Percentiles rank a stretch among this genome's conserved stretches.
phyloP scores from a whole-genome alignment of 192 early-diverging fungal genomes.

The Phycomyces blakesleeanus region DNA sequence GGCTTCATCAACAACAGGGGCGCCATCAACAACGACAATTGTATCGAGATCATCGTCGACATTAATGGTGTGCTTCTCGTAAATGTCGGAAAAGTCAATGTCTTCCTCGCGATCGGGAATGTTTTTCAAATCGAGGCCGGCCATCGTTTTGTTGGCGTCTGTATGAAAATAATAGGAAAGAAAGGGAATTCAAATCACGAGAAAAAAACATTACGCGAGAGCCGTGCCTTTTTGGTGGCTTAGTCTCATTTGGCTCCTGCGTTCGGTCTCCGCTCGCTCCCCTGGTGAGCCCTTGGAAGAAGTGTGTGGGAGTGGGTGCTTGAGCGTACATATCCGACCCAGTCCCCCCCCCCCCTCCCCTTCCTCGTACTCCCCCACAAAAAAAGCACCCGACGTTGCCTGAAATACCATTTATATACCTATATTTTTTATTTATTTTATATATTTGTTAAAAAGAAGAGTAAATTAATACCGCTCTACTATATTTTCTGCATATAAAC shows the following conservation, averaged over 20 bases:
- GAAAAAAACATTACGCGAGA: slow-evolving; percentile 2
- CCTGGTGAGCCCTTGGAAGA: no score
- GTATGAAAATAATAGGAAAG: background rate
- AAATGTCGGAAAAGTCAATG: slow-evolving; percentile 91
- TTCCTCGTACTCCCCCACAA: no score
- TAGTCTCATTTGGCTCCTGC: background rate
- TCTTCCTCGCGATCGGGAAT: slow-evolving; percentile 69
- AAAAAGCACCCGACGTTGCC: no score
- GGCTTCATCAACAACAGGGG: slow-evolving; percentile 78
- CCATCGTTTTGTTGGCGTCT: slow-evolving; percentile 6
- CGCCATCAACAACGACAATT: slow-evolving; percentile 90
- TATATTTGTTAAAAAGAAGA: no score
- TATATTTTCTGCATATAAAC: no score
- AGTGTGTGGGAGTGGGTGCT: no score
- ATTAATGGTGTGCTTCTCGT: slow-evolving; percentile 66
- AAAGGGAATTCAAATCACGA: slow-evolving; percentile 2
- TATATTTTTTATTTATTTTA: no score
- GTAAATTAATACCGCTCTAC: no score
- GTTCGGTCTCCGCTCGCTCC: no score
- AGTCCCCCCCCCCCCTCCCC: no score
- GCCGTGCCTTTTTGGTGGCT: background rate
- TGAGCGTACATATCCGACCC: no score
- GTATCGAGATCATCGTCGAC: slow-evolving; percentile 74
- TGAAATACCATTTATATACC: no score
- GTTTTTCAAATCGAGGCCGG: slow-evolving; percentile 52